Percentiles rank a stretch among this genome's conserved stretches.
phyloP scores from a whole-genome alignment of 2,329 filamentous ascomycete species.

The Penicillium sp. region DNA sequence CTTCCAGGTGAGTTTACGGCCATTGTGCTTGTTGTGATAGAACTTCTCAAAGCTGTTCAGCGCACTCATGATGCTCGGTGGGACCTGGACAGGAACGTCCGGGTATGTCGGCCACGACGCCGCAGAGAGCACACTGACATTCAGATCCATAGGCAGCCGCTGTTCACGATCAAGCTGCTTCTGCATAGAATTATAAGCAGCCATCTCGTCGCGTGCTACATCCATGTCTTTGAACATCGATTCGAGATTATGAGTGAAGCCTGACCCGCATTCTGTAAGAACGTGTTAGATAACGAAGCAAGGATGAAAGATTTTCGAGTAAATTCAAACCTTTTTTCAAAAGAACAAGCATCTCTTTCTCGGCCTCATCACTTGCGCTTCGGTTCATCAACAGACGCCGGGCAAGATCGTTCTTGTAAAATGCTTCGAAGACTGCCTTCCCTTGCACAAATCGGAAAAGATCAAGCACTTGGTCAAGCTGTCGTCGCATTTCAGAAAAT shows the following conservation, averaged over 20 bases:
- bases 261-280: slow-evolving; percentile 77
- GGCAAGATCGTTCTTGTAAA: slow-evolving; percentile 97
- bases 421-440: slow-evolving; percentile 96
- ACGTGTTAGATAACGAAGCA: slow-evolving; percentile 1
- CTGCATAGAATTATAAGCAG: slow-evolving; percentile 73
- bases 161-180: slow-evolving; percentile 62
- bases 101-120: slow-evolving; percentile 92
- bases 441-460: slow-evolving; percentile 96
- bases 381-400: slow-evolving; percentile 85
- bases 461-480: slow-evolving; percentile 89
- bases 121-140: slow-evolving; percentile 86
- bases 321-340: slow-evolving; percentile 65
- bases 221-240: slow-evolving; percentile 99
- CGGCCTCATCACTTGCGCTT: slow-evolving; percentile 91
- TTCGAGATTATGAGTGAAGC: slow-evolving; percentile 95
- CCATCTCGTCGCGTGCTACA: slow-evolving; percentile 87
- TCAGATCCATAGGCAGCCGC: slow-evolving; percentile 66
- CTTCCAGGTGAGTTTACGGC: slow-evolving; percentile 85
- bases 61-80: slow-evolving; percentile 71
- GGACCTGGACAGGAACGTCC: slow-evolving; percentile 72
- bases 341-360: slow-evolving; percentile 90
- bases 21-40: slow-evolving; percentile 87
- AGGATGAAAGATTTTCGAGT: background rate
- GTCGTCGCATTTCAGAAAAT: slow-evolving; percentile 85
- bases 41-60: slow-evolving; percentile 79